A percentile compares a stretch with the other conserved stretches of the same genome.
Evolutionary conservation across 257 asterid genomes (phyloP).

Genomic region (Ajuga chamaepitys): DNA sequence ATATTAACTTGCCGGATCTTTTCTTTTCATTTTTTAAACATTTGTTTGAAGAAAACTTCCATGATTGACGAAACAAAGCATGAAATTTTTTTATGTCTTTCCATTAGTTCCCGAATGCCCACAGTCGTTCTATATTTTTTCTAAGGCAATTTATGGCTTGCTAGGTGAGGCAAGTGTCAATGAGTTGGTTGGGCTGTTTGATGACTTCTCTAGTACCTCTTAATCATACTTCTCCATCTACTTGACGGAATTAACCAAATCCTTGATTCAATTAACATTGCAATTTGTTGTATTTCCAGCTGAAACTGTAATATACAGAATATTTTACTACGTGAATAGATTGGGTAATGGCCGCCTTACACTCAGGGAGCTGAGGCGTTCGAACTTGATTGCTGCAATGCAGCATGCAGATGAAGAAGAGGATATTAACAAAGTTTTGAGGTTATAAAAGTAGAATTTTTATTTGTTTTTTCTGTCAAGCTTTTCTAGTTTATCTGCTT

Average conservation of each 20-base stretch:
- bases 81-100: background rate
- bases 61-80: conserved; percentile 3
- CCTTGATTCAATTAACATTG: conserved; percentile 28
- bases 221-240: conserved; percentile 15
- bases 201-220: conserved; percentile 14
- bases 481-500: background rate
- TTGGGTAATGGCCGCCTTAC: conserved; percentile 86
- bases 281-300: conserved; percentile 69
- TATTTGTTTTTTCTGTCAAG: background rate
- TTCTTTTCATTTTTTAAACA: background rate
- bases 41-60: background rate
- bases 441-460: conserved; percentile 37
- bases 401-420: conserved; percentile 99
- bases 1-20: background rate
- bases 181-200: conserved; percentile 19
- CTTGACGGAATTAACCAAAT: conserved; percentile 5
- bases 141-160: conserved; percentile 16
- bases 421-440: conserved; percentile 94
- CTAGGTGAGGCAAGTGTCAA: conserved; percentile 10
- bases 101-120: conserved; percentile 7
- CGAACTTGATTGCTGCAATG: conserved; percentile 87
- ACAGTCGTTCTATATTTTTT: conserved; percentile 1
- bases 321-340: conserved; percentile 97
- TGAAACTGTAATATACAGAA: conserved; percentile 96
- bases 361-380: conserved; percentile 89